Evolutionary conservation across 192 early-diverging fungal species (phyloP).

Genomic region (Glomus cerebriforme): DNA sequence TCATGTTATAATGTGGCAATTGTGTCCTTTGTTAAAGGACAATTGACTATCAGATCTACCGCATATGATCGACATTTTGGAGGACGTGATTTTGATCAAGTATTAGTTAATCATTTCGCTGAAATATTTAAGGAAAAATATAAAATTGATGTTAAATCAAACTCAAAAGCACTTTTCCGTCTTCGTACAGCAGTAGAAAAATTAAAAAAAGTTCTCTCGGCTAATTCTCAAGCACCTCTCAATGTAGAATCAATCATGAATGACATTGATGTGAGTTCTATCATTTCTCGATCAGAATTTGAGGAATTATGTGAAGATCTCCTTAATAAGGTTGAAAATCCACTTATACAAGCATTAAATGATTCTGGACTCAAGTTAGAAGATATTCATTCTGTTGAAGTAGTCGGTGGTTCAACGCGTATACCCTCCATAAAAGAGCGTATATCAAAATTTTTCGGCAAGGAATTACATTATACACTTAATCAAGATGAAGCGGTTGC

Average conservation of each 20-base stretch:
- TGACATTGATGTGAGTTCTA: slow-evolving; percentile 88
- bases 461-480: slow-evolving; percentile 87
- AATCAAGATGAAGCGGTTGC: slow-evolving; percentile 98
- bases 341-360: slow-evolving; percentile 75
- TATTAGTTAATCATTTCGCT: slow-evolving; percentile 84
- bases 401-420: slow-evolving; percentile 93
- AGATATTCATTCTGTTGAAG: slow-evolving; percentile 93
- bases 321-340: slow-evolving; percentile 68
- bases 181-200: slow-evolving; percentile 88
- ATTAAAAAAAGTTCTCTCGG: slow-evolving; percentile 95
- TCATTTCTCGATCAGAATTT: slow-evolving; percentile 84
- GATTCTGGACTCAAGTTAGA: slow-evolving; percentile 71
- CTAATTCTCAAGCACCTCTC: slow-evolving; percentile 87
- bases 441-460: slow-evolving; percentile 86
- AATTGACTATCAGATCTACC: slow-evolving; percentile 87
- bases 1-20: slow-evolving; percentile 83
- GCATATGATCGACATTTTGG: slow-evolving; percentile 94
- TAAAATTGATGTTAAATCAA: slow-evolving; percentile 89
- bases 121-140: slow-evolving; percentile 92
- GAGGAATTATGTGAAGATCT: slow-evolving; percentile 78
- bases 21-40: slow-evolving; percentile 94
- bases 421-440: slow-evolving; percentile 91
- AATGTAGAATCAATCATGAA: slow-evolving; percentile 97
- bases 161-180: slow-evolving; percentile 89
- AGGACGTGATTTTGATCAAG: slow-evolving; percentile 94